A percentile compares a stretch with the other conserved stretches of the same genome.
phyloP scores from a whole-genome alignment of 2,329 filamentous ascomycete species.

The Ceratocystis cubensis region DNA sequence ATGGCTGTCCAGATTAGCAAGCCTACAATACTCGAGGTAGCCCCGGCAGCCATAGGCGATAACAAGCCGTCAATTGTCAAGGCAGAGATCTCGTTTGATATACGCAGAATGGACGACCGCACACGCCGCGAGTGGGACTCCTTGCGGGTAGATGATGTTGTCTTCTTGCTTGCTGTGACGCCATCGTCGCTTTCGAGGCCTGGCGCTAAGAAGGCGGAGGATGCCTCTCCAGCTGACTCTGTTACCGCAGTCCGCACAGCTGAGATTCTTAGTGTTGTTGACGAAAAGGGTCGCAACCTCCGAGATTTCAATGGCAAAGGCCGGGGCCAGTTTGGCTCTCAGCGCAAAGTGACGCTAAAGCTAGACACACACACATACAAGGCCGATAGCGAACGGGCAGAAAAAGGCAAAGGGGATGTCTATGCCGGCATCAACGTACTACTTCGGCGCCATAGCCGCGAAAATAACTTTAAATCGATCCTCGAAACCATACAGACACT shows the following conservation, averaged over 20 bases:
- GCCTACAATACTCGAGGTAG: conserved; percentile 75
- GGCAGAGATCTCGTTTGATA: conserved; percentile 74
- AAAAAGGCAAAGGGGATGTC: conserved; percentile 59
- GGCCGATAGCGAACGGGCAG: conserved; percentile 54
- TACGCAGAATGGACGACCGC: conserved; percentile 63
- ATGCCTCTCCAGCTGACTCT: conserved; percentile 46
- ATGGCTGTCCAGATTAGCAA: conserved; percentile 85
- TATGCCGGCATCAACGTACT: conserved; percentile 80
- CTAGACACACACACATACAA: conserved; percentile 70
- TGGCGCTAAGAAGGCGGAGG: conserved; percentile 34
- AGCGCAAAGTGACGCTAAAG: conserved; percentile 61
- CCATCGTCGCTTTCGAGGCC: conserved; percentile 37
- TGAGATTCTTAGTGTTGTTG: conserved; percentile 72
- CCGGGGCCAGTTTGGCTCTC: conserved; percentile 33
- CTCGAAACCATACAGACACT: conserved; percentile 83
- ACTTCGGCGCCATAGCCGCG: conserved; percentile 66
- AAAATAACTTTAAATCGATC: conserved; percentile 95
- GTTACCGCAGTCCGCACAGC: conserved; percentile 65
- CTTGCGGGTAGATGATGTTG: conserved; percentile 71
- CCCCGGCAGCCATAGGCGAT: conserved; percentile 71
- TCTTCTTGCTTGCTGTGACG: conserved; percentile 66
- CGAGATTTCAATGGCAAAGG: conserved; percentile 47
- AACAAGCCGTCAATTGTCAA: conserved; percentile 71
- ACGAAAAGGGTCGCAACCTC: conserved; percentile 67
- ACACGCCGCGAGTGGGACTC: conserved; percentile 82